Percentiles rank a stretch among this genome's conserved stretches.
Evolutionary conservation across 495 filamentous ascomycete genomes (phyloP).

Genomic region (Hypoxylon lienhwacheense): DNA sequence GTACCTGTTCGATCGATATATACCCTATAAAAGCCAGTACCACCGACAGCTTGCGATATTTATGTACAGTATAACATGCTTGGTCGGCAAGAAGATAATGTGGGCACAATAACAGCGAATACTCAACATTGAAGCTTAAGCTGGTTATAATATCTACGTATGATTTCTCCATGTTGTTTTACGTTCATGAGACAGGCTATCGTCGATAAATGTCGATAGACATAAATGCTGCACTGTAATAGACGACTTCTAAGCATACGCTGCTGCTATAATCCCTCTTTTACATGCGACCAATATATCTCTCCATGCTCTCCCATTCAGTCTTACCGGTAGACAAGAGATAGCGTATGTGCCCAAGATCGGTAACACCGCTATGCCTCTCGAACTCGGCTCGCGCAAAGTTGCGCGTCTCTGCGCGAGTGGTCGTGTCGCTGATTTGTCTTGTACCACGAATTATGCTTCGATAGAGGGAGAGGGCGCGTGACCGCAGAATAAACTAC

Average conservation of each 20-base stretch:
- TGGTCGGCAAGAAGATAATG: background rate
- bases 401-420: conserved; percentile 64
- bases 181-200: background rate
- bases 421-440: conserved; percentile 52
- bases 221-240: background rate
- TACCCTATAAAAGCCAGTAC: too few relatives aligned
- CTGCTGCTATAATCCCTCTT: background rate
- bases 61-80: conserved; percentile 11
- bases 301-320: conserved; percentile 62
- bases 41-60: background rate
- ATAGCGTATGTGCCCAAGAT: conserved; percentile 62
- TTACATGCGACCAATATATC: conserved; percentile 59
- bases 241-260: too few relatives aligned
- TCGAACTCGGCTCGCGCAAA: conserved; percentile 81
- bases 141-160: background rate
- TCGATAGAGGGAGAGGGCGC: conserved; percentile 60
- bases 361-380: conserved; percentile 67
- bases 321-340: conserved; percentile 60
- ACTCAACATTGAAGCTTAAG: background rate
- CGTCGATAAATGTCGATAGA: conserved; percentile 6
- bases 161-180: background rate
- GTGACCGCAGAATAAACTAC: conserved; percentile 62
- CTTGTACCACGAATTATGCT: conserved; percentile 56
- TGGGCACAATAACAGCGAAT: background rate
- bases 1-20: background rate